Base-by-base conservation (phyloP, 2,329 filamentous ascomycete genomes). In the Neofusicoccum kwambonambiense region DNA sequence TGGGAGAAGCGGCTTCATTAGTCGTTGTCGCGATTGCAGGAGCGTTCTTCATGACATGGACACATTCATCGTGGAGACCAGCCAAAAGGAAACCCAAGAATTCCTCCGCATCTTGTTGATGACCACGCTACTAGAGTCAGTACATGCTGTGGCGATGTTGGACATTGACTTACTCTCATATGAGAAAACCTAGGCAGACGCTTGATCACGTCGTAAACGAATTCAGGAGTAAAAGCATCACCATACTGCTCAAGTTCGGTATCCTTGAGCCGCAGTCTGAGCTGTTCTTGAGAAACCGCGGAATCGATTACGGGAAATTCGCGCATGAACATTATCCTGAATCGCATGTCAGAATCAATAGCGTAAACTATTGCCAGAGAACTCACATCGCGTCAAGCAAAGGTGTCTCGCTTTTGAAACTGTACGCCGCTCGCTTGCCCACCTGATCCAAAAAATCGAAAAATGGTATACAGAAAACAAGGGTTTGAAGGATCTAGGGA, bases 51-150 rank as follows among this genome's bases (percentile, higher is more conserved):
- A 96, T 90, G 52, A 94, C 89, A 65, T 89, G 85, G 15, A 88
- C 87, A 75, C 93, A 97, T 77, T 99, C 95, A 69, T 98, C 93
- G 71, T 97, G 93, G 39, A 99, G 86, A 54, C 92, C 92, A 73
- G 97, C 93, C 3, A 99, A 83, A 39, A 99, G 82, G 75, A 98
- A 96, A 0, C 93, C 94, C 27, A 99, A 82, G 70, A 99, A 99
- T 74, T 99, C 95, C 74, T 99, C 93, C 1, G 95, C 95, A 79
- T 99, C 95, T 81, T 99, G 94, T 76, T 99, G 95, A 71, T 97
- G 94, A 15, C 95, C 95, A 67, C 93, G 90, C 89, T 93, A 68
- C 47, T 66, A 58, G 58, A 60, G 64, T 78, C 68, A 77, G 70
- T 65, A 68, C 73, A 19, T 44, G 19, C 49, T 11, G 52, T 41